Percentiles rank a stretch among this genome's conserved stretches.
Evolutionary conservation across 306 rosid genomes (phyloP).

Genomic region (Cicer chorassanicum): DNA sequence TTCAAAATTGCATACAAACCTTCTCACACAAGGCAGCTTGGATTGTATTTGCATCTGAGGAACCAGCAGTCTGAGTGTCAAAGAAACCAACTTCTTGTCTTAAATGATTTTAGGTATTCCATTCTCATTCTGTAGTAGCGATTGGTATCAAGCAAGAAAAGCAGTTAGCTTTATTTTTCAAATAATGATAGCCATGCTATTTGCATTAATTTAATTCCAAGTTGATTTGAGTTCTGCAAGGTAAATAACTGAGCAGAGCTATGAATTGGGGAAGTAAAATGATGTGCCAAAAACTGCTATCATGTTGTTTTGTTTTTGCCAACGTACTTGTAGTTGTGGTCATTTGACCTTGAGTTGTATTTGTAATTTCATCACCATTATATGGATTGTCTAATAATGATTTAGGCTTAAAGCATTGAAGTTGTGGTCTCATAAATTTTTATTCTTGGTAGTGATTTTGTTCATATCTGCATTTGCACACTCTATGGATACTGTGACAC

Average conservation of each 20-base stretch:
- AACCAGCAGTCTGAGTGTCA: slow-evolving; percentile 66
- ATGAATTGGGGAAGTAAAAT: neutral
- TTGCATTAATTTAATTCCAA: slow-evolving; percentile 16
- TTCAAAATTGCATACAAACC: slow-evolving; percentile 51
- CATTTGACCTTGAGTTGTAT: slow-evolving; percentile 12
- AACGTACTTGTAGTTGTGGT: neutral
- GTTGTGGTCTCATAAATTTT: neutral
- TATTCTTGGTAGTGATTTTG: neutral
- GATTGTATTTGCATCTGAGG: slow-evolving; percentile 78
- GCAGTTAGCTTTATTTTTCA: slow-evolving; percentile 25
- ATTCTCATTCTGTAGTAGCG: slow-evolving; percentile 56
- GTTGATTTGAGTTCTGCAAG: slow-evolving; percentile 6
- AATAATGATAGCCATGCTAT: slow-evolving; percentile 9
- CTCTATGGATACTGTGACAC: neutral
- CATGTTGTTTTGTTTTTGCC: slow-evolving; percentile 6
- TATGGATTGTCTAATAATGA: neutral
- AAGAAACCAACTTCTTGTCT: slow-evolving; percentile 85
- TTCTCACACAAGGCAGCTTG: slow-evolving; percentile 84
- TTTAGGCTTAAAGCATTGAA: neutral
- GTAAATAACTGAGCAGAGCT: slow-evolving; percentile 7
- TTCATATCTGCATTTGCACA: neutral
- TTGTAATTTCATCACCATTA: neutral
- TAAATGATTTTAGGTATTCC: slow-evolving; percentile 57
- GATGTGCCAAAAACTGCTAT: too few relatives aligned
- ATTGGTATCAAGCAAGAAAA: slow-evolving; percentile 33